phyloP scores from a whole-genome alignment of 139 green algal species.

The Coelastrella sp. region DNA sequence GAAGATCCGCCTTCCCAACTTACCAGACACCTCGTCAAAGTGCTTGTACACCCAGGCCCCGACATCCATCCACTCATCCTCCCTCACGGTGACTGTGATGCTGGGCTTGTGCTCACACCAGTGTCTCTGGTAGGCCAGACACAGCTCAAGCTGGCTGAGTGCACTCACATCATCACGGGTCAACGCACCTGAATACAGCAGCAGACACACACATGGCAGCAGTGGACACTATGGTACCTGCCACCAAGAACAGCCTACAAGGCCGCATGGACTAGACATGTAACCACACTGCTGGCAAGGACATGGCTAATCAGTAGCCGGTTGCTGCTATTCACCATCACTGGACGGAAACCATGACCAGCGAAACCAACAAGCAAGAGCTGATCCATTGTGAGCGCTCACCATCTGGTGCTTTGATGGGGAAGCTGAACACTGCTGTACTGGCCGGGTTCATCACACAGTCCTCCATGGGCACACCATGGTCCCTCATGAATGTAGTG shows the following conservation, averaged over 20 bases:
- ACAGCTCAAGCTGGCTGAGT: conserved; percentile 57
- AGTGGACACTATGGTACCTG: background rate
- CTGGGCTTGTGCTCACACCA: conserved; percentile 67
- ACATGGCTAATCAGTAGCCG: too few species aligned
- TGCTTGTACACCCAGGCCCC: conserved; percentile 64
- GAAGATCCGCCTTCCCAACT: background rate
- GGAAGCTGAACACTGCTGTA: conserved; percentile 53
- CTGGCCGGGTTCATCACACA: conserved; percentile 49
- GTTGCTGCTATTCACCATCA: background rate
- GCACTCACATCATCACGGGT: conserved; percentile 58
- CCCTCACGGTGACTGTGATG: conserved; percentile 57
- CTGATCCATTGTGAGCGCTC: background rate
- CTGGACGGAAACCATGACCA: too few species aligned
- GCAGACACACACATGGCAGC: background rate
- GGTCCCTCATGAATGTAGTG: conserved; percentile 49
- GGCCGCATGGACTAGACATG: too few species aligned
- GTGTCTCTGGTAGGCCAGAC: conserved; percentile 60
- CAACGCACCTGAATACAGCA: background rate
- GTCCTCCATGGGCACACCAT: conserved; percentile 57
- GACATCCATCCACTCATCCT: conserved; percentile 61
- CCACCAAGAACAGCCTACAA: background rate
- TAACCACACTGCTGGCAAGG: too few species aligned
- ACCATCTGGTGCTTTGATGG: conserved; percentile 52
- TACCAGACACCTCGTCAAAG: conserved; percentile 61
- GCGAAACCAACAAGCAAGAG: too few species aligned